These are phyloP conservation scores for Neotropicomus parvogracilis DNA, from an alignment of 1,284 basidiomycete genomes.

Conservation along the genomic window DNA sequence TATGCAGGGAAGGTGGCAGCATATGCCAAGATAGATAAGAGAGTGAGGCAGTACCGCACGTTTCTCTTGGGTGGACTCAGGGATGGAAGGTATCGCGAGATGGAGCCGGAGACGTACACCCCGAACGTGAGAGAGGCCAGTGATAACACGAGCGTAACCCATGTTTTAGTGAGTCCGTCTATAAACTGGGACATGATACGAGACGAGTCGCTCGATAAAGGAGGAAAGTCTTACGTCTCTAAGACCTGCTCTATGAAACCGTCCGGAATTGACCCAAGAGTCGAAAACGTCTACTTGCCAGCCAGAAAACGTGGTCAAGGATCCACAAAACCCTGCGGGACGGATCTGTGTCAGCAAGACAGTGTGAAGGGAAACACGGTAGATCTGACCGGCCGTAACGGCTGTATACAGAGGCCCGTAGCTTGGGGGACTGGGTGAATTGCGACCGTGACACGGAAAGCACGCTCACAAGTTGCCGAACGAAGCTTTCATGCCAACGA, in stretches of 20 bases:
- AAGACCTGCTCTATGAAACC: constrained; percentile 63
- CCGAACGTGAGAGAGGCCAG: constrained; percentile 64
- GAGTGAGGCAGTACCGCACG: constrained; percentile 45
- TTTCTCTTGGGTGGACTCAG: constrained; percentile 39
- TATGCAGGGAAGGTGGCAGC: constrained; percentile 73
- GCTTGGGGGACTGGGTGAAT: constrained; percentile 40
- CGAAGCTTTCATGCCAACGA: constrained; percentile 63
- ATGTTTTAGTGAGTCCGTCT: constrained; percentile 80
- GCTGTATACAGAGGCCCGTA: constrained; percentile 88
- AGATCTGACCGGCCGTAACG: constrained; percentile 71
- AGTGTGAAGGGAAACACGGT: not conserved
- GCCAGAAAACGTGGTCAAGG: constrained; percentile 92
- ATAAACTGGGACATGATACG: constrained; percentile 56
- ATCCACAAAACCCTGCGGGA: constrained; percentile 86
- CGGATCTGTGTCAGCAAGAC: constrained; percentile 3
- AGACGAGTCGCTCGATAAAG: not conserved
- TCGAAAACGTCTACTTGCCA: constrained; percentile 91
- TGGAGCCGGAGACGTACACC: constrained; percentile 44
- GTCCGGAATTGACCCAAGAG: constrained; percentile 75
- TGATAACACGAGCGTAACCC: constrained; percentile 74
- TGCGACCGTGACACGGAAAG: constrained; percentile 1
- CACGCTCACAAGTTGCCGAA: constrained; percentile 71
- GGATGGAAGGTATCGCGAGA: constrained; percentile 41
- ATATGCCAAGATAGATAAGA: constrained; percentile 55
- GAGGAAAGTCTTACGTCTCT: constrained; percentile 61